Base-by-base conservation (phyloP, 768 basidiomycete species). In the Kwoniella pini region DNA sequence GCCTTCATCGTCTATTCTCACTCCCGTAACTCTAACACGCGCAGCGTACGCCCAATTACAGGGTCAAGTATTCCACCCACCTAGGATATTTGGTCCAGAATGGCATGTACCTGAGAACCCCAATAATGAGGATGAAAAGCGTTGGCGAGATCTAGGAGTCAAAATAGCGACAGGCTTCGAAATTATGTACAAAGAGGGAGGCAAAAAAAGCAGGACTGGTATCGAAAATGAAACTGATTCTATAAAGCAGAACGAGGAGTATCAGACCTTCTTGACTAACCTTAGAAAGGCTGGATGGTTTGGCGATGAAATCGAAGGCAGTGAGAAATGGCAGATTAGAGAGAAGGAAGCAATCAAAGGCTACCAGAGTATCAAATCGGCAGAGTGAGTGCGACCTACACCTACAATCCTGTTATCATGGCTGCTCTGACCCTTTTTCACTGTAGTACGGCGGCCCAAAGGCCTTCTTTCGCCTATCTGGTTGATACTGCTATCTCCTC, bases 131-230 rank as follows among this genome's bases (percentile, higher is more conserved):
- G 79, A 81, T 40, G 86, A 90, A 66, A 85, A 86, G 85, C 83
- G 87, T 67, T 86, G 90, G 87, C 82, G 85, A 58, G 90, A 92
- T 78, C 77, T 90, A 27, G 95, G 95, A 7, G 89, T 97, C 87
- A 98, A 98, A 81, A 86, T 98, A 88, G 87, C 92, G 1, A 91
- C 91, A 64, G 96, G 96, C 1, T 97, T 97, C 63, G 96, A 99
- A 80, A 99, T 98, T 83, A 83, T 96, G 39, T 97, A 89, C 75
- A 87, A 89, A 74, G 92, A 92, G 74, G 81, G 83, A 46, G 84
- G 85, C 40, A 79, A 80, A 57, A 81, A 69, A 24, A 63, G 65
- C 21, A 39, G 69, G 33, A 52, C 58, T 44, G 72, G 82, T 39
- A 73, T 65, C 78, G 48, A 40, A 19, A 24, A 9, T 26, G 50